A percentile compares a stretch with the other conserved stretches of the same genome.
Evolutionary conservation across 176 grass and related monocot species (phyloP).

Genomic region (Bolboschoenus planiculmis): DNA sequence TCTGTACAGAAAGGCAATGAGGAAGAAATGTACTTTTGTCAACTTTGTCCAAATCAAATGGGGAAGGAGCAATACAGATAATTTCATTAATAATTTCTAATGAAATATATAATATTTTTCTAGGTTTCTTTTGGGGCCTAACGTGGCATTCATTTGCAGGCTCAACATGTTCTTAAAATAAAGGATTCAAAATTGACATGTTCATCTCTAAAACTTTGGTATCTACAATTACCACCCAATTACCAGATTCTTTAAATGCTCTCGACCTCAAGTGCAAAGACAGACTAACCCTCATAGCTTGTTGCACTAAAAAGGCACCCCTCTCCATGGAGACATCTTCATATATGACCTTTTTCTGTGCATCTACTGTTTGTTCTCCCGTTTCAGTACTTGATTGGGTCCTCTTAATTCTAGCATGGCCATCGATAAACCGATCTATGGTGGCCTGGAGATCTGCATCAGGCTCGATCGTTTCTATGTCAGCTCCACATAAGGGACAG

Average conservation of each 20-base stretch:
- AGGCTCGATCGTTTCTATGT: conserved; percentile 74
- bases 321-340: conserved; percentile 97
- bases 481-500: conserved; percentile 83
- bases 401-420: conserved; percentile 91
- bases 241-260: background rate
- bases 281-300: conserved; percentile 89
- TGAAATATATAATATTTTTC: background rate
- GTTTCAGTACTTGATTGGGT: conserved; percentile 30
- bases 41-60: background rate
- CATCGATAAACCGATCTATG: conserved; percentile 83
- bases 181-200: background rate
- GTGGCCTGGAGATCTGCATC: conserved; percentile 70
- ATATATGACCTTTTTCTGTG: conserved; percentile 75
- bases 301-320: conserved; percentile 90
- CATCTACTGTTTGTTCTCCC: conserved; percentile 29
- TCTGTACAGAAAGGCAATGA: background rate
- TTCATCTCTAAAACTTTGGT: background rate
- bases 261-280: background rate
- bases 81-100: background rate
- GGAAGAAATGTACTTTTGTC: background rate
- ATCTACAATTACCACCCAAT: background rate
- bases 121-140: background rate
- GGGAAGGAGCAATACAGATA: background rate
- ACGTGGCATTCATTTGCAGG: background rate
- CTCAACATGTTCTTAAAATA: background rate